Conservation (phyloP, 2,329 filamentous ascomycete species). For the Cladosporium sphaerospermum region DNA sequence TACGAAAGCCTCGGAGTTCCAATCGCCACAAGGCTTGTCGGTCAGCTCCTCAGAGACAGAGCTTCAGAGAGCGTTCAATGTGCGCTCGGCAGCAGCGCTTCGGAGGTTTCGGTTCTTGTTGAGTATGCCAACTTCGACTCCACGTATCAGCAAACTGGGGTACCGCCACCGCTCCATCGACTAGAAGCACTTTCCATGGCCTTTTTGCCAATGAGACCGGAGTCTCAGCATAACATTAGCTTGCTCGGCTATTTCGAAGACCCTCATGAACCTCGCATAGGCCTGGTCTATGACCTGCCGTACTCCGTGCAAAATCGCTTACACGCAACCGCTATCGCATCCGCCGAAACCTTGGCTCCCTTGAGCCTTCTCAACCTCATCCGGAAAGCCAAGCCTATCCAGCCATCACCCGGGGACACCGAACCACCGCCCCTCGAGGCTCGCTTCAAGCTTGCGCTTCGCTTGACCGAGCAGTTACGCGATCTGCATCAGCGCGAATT, state of each 20-base stretch:
- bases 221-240: conserved; percentile 44
- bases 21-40: conserved; percentile 40
- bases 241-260: conserved; percentile 69
- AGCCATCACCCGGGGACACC: conserved; percentile 34
- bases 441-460: conserved; percentile 68
- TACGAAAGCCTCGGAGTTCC: conserved; percentile 43
- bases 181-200: conserved; percentile 35
- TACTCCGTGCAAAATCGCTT: conserved; percentile 38
- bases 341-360: conserved; percentile 26
- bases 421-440: conserved; percentile 62
- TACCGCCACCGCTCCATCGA: conserved; percentile 40
- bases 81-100: conserved; percentile 30
- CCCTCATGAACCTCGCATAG: conserved; percentile 60
- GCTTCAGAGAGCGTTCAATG: conserved; percentile 25
- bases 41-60: conserved; percentile 30
- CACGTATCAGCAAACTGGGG: conserved; percentile 42
- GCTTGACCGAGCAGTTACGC: conserved; percentile 66
- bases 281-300: conserved; percentile 69
- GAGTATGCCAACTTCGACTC: conserved; percentile 58
- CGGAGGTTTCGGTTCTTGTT: conserved; percentile 54
- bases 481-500: conserved; percentile 65
- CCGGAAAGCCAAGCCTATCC: conserved; percentile 40
- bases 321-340: conserved; percentile 49
- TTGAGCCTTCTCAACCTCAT: conserved; percentile 43
- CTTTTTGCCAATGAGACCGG: conserved; percentile 28